Percentiles rank a stretch among this genome's conserved stretches.
Evolutionary conservation across 306 rosid species (phyloP).

Genomic region (Acacia confusa): DNA sequence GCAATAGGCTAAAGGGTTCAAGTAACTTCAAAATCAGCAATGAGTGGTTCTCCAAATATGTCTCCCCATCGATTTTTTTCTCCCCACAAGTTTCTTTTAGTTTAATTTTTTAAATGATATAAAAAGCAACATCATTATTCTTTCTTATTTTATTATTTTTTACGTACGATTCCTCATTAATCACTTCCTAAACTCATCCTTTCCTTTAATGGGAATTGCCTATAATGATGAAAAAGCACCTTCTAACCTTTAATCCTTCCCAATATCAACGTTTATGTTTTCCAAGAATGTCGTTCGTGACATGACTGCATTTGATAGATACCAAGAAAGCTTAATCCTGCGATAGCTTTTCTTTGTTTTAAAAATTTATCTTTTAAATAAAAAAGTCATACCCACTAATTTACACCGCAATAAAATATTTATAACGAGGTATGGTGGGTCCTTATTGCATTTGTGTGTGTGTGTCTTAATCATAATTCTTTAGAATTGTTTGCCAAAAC

Average conservation of each 20-base stretch:
- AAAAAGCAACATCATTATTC: slow-evolving; percentile 1
- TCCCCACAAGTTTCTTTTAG: neutral
- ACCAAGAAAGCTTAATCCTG: neutral
- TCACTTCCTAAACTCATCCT: neutral
- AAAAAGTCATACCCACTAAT: neutral
- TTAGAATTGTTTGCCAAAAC: too few relatives aligned
- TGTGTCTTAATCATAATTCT: too few relatives aligned
- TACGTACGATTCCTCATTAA: neutral
- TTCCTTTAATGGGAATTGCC: neutral
- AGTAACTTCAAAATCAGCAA: neutral
- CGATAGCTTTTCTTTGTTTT: neutral
- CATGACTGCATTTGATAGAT: neutral
- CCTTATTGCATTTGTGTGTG: neutral
- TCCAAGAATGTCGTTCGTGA: neutral
- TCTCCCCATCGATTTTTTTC: neutral
- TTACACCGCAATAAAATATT: neutral
- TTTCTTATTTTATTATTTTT: neutral
- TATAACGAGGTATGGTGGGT: neutral
- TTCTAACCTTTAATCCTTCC: neutral
- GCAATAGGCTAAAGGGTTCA: neutral
- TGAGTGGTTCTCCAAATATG: neutral
- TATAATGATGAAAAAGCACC: neutral
- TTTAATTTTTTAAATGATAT: neutral
- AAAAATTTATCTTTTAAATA: neutral
- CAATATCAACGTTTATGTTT: neutral